phyloP scores from a whole-genome alignment of 768 basidiomycete genomes.

The Rhodotorula kratochvilovae region DNA sequence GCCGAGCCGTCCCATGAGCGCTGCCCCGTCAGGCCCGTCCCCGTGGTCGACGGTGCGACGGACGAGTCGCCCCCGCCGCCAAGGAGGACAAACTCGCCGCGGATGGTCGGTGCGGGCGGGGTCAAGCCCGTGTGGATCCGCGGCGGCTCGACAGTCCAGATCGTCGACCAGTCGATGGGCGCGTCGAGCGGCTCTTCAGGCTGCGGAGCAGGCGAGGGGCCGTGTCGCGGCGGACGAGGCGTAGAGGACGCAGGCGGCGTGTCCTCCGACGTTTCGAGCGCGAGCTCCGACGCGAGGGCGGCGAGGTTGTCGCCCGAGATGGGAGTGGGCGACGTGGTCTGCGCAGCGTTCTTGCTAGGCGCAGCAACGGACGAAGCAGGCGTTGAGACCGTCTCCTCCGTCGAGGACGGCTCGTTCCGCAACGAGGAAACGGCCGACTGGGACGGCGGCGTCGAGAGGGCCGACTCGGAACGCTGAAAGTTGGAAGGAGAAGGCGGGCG shows the following conservation, averaged over 20 bases:
- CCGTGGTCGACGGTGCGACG: background rate
- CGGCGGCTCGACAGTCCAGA: conserved; percentile 40
- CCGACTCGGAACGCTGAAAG: background rate
- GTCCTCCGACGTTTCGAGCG: background rate
- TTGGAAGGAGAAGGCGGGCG: background rate
- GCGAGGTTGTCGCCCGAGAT: background rate
- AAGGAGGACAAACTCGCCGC: conserved; percentile 29
- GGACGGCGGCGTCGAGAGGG: background rate
- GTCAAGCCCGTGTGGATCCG: conserved; percentile 39
- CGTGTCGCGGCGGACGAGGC: background rate
- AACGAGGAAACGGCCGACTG: background rate
- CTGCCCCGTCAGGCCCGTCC: background rate
- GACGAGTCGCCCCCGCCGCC: conserved; percentile 6
- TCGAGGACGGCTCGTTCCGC: background rate
- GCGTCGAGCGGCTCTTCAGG: conserved; percentile 7
- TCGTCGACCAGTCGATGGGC: conserved; percentile 39
- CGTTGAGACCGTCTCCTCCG: background rate
- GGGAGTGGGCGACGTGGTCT: too few relatives aligned
- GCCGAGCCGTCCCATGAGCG: background rate
- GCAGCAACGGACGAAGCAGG: background rate
- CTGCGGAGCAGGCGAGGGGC: background rate
- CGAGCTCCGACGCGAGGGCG: background rate
- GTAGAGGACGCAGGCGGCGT: background rate
- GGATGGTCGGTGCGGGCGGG: conserved; percentile 20
- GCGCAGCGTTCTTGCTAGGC: background rate